Base-by-base conservation (phyloP, 1,284 basidiomycete species). In the Peniophora sp. region DNA sequence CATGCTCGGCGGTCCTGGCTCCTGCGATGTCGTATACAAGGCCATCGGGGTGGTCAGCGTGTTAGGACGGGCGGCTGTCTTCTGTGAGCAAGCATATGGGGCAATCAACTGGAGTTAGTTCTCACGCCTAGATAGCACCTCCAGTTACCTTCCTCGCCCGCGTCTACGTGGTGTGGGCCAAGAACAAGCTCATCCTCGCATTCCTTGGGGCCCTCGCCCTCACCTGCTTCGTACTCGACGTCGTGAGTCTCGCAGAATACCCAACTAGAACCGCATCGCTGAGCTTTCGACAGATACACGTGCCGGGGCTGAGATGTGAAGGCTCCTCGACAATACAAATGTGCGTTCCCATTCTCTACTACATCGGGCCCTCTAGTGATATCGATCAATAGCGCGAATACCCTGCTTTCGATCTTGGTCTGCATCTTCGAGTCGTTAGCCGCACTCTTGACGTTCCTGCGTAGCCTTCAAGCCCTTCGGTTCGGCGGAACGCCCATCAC, bases 21-120 rank as follows among this genome's bases (percentile, higher is more conserved):
- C 67, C 51, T 69, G 67, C 54, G 56, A 68, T 48, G 52, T 52
- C 0, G 62, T 63, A 52, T 67, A 68, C 53, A 61, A 63, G 45
- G 54, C 66, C 34, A 57, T 62, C 32, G 60, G 58, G 3, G 60
- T 56, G 17, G 48, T 68, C 18, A 65, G 67, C 47, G 60, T 68
- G 5, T 45, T 67, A 12, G 68, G 66, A 3, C 57, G 67, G 10
- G 56, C 60, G 14, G 62, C 65, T 2, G 58, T 71, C 14, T 53
- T 70, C 22, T 53, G 68, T 67, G 47, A 55, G 63, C 58, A 32
- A 32, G 5, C 27, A 5, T 6, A 32, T 32, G 27, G 5, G 18
- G 39, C 37, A 36, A 17, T 32, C 27, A 5, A 5, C 12, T 12
- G 27, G n/a, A 41, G 8, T 15, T 41, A 8, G 37, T 8, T 20